phyloP scores from a whole-genome alignment of 495 filamentous ascomycete species.

The Jackrogersella multiformis region DNA sequence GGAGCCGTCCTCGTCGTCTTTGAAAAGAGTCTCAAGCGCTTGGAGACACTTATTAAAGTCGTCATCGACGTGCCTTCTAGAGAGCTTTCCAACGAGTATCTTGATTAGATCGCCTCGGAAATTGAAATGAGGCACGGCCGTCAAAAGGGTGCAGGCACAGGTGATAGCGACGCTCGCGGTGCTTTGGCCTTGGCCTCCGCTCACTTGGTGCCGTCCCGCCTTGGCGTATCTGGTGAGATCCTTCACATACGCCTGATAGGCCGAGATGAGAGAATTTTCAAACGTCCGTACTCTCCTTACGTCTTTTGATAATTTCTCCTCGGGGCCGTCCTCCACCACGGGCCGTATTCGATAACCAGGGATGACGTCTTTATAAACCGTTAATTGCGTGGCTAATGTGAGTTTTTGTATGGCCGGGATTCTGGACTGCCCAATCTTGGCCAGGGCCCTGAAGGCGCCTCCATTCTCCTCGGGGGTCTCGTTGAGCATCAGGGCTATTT shows the following conservation, averaged over 20 bases:
- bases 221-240: conserved; percentile 71
- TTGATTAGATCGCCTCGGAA: conserved; percentile 86
- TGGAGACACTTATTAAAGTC: conserved; percentile 82
- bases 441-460: conserved; percentile 77
- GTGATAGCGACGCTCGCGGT: conserved; percentile 79
- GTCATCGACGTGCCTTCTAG: conserved; percentile 66
- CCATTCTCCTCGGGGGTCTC: conserved; percentile 93
- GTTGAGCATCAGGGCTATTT: conserved; percentile 80
- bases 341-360: conserved; percentile 95
- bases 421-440: conserved; percentile 73
- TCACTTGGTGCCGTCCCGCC: conserved; percentile 46
- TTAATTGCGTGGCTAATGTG: conserved; percentile 81
- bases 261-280: conserved; percentile 82
- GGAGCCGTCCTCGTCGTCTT: conserved; percentile 86
- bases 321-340: conserved; percentile 72
- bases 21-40: conserved; percentile 82
- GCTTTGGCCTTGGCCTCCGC: conserved; percentile 47
- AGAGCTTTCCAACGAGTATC: conserved; percentile 82
- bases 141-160: conserved; percentile 82
- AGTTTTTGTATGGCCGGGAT: conserved; percentile 83
- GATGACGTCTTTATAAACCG: conserved; percentile 95
- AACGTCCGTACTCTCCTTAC: conserved; percentile 80
- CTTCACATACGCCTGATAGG: conserved; percentile 85
- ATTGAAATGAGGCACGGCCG: conserved; percentile 93
- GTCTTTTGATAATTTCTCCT: conserved; percentile 88